Evolutionary conservation across 768 basidiomycete species (phyloP), one percentile per base, ranked within the genome.

Genomic region (Leucogyrophana mollusca): DNA sequence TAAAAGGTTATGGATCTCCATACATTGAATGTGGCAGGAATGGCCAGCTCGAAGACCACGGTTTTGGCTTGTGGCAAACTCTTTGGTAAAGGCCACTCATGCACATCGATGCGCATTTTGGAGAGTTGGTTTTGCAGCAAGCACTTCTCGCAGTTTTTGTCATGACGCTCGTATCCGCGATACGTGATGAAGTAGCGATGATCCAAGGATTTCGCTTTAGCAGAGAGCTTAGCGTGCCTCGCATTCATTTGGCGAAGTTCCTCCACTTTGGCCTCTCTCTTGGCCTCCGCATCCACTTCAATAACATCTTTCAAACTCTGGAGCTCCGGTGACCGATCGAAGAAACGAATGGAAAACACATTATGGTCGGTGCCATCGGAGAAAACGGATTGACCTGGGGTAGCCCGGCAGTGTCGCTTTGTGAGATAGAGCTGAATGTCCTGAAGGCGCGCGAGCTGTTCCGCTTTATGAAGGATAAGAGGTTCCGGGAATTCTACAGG

Each of bases 51-150:
- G 41, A 79, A 79, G 1, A 77, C 55, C 13, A 68, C 61, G 0
- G 53, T 53, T 41, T 68, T 56, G 0, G 64, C 63, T 6, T 45
- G 22, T 4, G 55, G 10, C 4, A 14, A 17, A 9, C 52, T 35
- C 1, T 41, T 23, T 0, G 78, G 74, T 32, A 79, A 51, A 0
- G 77, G 78, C 76, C 74, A 76, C 43, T 79, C 78, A 30, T 73
- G 61, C 4, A 72, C 51, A 1, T 20, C 0, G 18, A 79, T 76
- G 0, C 18, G 3, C 58, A 76, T 51, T 0, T 1, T 16, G 0
- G 21, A 14, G 0, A 61, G 56, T 40, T 55, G 13, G 13, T 34
- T 43, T n/a, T 63, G 43, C 14, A 65, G 34, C 2, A 6, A 3
- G 35, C 73, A 74, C 42, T 64, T 71, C 1, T n/a, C 3, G 43